phyloP scores from a whole-genome alignment of 2,329 filamentous ascomycete species.

The Daldinia eschscholtzii region DNA sequence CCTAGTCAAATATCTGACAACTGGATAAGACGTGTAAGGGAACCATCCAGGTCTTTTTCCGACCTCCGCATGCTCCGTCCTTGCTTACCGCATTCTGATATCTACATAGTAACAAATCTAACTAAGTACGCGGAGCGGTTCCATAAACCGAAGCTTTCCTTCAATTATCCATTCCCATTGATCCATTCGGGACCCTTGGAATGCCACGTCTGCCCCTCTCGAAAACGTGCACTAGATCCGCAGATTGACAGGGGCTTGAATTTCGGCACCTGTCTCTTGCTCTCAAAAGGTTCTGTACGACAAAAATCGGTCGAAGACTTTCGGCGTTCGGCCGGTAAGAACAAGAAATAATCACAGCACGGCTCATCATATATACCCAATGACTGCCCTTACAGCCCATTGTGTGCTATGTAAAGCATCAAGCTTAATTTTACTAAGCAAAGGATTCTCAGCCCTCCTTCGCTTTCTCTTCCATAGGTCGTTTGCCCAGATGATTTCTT shows the following conservation, averaged over 20 bases:
- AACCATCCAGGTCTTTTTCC: constrained; percentile 24
- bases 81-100: constrained; percentile 12
- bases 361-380: constrained; percentile 18
- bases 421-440: constrained; percentile 7
- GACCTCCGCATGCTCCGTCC: constrained; percentile 18
- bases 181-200: constrained; percentile 30
- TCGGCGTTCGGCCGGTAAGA: constrained; percentile 17
- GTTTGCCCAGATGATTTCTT: background rate
- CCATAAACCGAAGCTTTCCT: constrained; percentile 28
- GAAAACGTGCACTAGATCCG: constrained; percentile 34
- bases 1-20: background rate
- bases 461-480: constrained; percentile 12
- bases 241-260: constrained; percentile 29
- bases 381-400: constrained; percentile 6
- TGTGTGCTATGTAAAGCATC: constrained; percentile 1
- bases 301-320: constrained; percentile 15
- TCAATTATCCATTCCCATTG: constrained; percentile 19
- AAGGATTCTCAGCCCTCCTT: constrained; percentile 26
- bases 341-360: background rate
- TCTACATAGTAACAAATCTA: constrained; percentile 16
- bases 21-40: constrained; percentile 5
- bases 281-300: constrained; percentile 3
- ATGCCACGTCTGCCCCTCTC: constrained; percentile 39
- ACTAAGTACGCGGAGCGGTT: constrained; percentile 19
- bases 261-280: constrained; percentile 36